phyloP scores from a whole-genome alignment of 2,329 filamentous ascomycete species.

The Thelonectria blattea region DNA sequence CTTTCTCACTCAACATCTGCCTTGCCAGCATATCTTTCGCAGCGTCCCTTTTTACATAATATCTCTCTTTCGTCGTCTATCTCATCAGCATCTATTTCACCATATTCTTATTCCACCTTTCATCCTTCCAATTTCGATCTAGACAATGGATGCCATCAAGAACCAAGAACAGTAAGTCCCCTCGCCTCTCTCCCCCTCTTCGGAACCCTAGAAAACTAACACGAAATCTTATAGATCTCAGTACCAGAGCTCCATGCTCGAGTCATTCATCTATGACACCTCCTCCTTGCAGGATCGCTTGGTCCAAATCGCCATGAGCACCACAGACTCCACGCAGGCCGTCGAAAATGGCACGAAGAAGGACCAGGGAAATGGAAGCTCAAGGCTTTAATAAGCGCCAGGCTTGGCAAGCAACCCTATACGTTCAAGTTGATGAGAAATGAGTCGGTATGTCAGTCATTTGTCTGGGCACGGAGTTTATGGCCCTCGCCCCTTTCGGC shows the following conservation, averaged over 20 bases:
- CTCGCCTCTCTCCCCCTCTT: background rate
- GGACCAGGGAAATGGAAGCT: too few relatives aligned
- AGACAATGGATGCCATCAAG: background rate
- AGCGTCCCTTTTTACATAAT: too few relatives aligned
- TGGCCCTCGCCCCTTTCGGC: too few relatives aligned
- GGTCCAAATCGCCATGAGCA: background rate
- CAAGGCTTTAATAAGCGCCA: background rate
- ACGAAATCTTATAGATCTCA: background rate
- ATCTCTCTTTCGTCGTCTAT: too few relatives aligned
- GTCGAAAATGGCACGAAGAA: too few relatives aligned
- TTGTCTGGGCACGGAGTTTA: too few relatives aligned
- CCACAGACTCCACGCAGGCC: too few relatives aligned
- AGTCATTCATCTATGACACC: constrained; percentile 17
- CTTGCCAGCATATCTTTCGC: too few relatives aligned
- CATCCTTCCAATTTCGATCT: background rate
- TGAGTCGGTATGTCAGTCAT: too few relatives aligned
- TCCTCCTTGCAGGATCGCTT: constrained; percentile 17
- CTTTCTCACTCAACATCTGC: too few relatives aligned
- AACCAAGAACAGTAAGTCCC: background rate
- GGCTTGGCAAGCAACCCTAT: background rate
- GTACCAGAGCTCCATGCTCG: constrained; percentile 3
- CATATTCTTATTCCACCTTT: background rate
- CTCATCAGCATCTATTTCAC: too few relatives aligned
- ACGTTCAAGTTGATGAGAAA: too few relatives aligned
- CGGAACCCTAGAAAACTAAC: background rate